Conservation (phyloP, 768 basidiomycete genomes). For the Phylloporus scabripes region DNA sequence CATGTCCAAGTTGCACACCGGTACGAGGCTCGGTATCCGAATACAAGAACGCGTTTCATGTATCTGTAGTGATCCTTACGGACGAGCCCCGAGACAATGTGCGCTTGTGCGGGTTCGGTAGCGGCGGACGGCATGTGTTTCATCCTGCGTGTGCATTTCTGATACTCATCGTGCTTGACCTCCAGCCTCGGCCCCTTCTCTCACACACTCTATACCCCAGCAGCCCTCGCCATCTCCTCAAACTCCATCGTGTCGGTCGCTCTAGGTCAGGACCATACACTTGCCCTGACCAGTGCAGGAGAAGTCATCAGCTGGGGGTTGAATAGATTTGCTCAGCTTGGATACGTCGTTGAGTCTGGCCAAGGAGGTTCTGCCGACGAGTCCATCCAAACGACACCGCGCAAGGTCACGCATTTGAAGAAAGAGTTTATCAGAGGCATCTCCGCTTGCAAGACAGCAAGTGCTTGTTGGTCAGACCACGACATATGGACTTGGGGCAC, state of each 20-base stretch:
- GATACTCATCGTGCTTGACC: not conserved
- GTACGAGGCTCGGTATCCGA: slow-evolving; percentile 28
- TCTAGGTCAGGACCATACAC: slow-evolving; percentile 91
- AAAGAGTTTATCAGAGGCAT: slow-evolving; percentile 77
- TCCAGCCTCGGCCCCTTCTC: slow-evolving; percentile 65
- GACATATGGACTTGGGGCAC: slow-evolving; percentile 89
- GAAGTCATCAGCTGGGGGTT: slow-evolving; percentile 90
- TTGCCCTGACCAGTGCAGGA: slow-evolving; percentile 73
- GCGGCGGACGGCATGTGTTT: slow-evolving; percentile 69
- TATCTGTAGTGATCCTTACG: slow-evolving; percentile 52
- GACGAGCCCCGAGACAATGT: slow-evolving; percentile 69
- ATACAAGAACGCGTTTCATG: not conserved
- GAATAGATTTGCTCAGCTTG: slow-evolving; percentile 85
- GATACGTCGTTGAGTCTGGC: slow-evolving; percentile 68
- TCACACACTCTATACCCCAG: slow-evolving; percentile 74
- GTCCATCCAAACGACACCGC: slow-evolving; percentile 68
- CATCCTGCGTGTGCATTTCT: not conserved
- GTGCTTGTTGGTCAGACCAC: slow-evolving; percentile 78
- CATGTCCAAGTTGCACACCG: slow-evolving; percentile 92
- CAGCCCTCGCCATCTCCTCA: slow-evolving; percentile 52
- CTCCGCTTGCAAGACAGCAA: slow-evolving; percentile 81
- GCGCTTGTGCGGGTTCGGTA: slow-evolving; percentile 84
- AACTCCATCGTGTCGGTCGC: slow-evolving; percentile 63
- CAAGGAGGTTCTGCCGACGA: slow-evolving; percentile 52
- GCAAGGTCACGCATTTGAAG: slow-evolving; percentile 72